Evolutionary conservation across 2,329 filamentous ascomycete species (phyloP), one percentile per base, ranked within the genome.

Genomic region (Aspergillus carbonarius): DNA sequence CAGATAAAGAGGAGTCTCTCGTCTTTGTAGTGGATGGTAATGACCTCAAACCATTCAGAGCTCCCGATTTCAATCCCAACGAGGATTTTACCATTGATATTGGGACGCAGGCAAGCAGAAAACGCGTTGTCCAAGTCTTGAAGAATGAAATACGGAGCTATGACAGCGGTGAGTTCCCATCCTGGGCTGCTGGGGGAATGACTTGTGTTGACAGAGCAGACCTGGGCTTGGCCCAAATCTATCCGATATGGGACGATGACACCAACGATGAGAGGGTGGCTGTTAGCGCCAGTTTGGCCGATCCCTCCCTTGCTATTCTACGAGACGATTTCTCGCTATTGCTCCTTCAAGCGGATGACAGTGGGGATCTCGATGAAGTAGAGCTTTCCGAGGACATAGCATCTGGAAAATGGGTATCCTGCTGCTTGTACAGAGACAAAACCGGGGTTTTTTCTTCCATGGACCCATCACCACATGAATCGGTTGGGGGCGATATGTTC

Each of bases 211-310:
- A 68, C 32, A 30, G 30, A 25, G 32, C 68, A 92, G 91, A 96
- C 73, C 84, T 99, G 59, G 91, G 89, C 10, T 83, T 99, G 54
- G 88, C 88, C 47, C 93, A 98, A 70, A 98, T 99, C 55, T 83
- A 97, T 51, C 92, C 93, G 0, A 92, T 98, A 84, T 85, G 91
- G 61, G 95, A 98, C 67, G 95, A 96, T 68, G 91, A 95, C 63
- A 93, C 88, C 0, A 92, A 90, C 12, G 88, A 78, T 39, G 73
- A 96, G 68, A 88, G 91, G 4, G 84, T 88, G 54, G 88, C 95
- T 42, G 79, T 92, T 47, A 89, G 87, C 68, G 89, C 91, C 37
- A 96, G 90, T 71, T 93, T 98, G 67, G 85, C 85, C 18, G 93
- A 98, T 66, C 92, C 92, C 0, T 97, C 92, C 70, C 76, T 99